Evolutionary conservation across 129 eudicot species (phyloP), one percentile per base, ranked within the genome.

Genomic region (Saussurea involucrata): DNA sequence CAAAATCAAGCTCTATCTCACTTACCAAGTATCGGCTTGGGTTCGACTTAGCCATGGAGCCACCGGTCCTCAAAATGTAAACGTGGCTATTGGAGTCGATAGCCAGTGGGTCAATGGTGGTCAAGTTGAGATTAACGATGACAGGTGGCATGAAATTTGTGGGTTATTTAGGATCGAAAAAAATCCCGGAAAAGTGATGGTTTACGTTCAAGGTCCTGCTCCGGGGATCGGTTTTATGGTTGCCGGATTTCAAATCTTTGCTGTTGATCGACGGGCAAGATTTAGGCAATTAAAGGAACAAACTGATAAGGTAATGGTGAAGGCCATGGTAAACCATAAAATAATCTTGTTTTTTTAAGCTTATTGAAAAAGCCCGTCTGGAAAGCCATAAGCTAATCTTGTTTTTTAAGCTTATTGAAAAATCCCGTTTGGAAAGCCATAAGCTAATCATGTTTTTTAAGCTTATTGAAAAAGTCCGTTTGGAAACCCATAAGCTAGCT

Each of bases 21-120:
- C 97, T 7, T 88, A 94, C 81, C 98, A 94, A 79, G 97, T 94
- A n/a, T 94, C 96, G 12, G 98, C 92, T 44, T 94, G 98, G 98
- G 97, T 94, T 68, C 82, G 87, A 22, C 69, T 91, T 57, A 88
- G 87, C 20, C 77, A 74, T n/a, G 83, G 83, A 68, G 87, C 90
- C 58, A 71, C 83, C 27, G 69, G 84, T 28, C 88, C 97, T 11
- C 97, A 94, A 63, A 82, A 79, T 77, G 87, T 91, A 22, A 89
- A 77, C 33, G 91, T 94, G 76, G 96, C 96, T 44, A 84, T 91
- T 32, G 83, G 89, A 8, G 97, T 94, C 13, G 98, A 91, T 36
- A 71, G 67, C 61, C 89, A 91, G 49, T 91, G 97, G 97, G 87
- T 91, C 22, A 91, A 94, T 71, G 97, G 96, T 37, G 97, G 98